These are phyloP conservation scores for Stemphylium vesicarium DNA, from an alignment of 2,329 filamentous ascomycete species.

Conservation along the genomic window DNA sequence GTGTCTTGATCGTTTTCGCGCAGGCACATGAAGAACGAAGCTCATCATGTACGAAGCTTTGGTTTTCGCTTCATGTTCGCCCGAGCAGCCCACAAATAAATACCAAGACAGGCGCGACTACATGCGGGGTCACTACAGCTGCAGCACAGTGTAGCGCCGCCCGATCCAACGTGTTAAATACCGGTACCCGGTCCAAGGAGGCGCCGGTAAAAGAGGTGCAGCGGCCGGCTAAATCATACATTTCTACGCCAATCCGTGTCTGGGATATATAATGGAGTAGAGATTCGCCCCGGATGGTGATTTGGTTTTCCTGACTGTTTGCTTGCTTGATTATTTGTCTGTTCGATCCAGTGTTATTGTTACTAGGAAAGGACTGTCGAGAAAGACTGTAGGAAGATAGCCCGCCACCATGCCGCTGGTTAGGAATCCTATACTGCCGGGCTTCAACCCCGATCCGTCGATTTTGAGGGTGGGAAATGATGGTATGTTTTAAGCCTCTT, in stretches of 20 bases:
- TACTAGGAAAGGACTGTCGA: background rate
- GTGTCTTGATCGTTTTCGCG: background rate
- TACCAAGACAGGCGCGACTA: background rate
- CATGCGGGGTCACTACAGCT: too few relatives aligned
- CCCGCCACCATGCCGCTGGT: slow-evolving; percentile 40
- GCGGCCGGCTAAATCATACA: slow-evolving; percentile 10
- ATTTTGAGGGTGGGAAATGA: slow-evolving; percentile 57
- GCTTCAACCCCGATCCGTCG: slow-evolving; percentile 69
- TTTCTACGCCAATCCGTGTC: background rate
- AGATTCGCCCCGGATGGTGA: background rate
- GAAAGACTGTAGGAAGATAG: background rate
- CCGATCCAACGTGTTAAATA: background rate
- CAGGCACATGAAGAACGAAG: too few relatives aligned
- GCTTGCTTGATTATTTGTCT: background rate
- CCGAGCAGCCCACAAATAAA: background rate
- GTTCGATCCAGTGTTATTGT: background rate
- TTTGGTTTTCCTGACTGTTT: background rate
- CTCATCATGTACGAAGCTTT: too few relatives aligned
- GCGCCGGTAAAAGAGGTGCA: slow-evolving; percentile 17
- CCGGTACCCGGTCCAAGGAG: slow-evolving; percentile 4
- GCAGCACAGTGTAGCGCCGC: too few relatives aligned
- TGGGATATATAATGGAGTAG: background rate
- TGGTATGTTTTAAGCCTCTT: too few relatives aligned
- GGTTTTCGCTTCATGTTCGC: background rate
- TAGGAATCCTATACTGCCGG: slow-evolving; percentile 61